Evolutionary conservation across 192 early-diverging fungal species (phyloP).

Genomic region (Phycomyces blakesleeanus): DNA sequence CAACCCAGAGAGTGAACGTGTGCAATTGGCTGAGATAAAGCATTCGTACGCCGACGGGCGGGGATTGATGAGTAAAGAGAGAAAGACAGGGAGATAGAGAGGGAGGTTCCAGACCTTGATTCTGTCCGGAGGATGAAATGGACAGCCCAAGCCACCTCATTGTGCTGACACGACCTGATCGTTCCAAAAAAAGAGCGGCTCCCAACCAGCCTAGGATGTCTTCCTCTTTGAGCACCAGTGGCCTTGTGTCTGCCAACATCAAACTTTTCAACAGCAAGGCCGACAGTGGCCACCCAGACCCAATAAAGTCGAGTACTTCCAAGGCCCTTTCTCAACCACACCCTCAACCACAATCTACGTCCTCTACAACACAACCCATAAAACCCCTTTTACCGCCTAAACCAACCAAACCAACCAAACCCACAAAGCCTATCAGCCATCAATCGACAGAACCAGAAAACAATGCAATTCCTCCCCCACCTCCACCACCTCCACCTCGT

Average conservation of each 20-base stretch:
- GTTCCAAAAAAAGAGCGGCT: not conserved
- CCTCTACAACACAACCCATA: not conserved
- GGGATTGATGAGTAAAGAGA: too few species aligned
- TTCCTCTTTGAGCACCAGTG: conserved; percentile 12
- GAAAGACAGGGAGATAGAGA: not conserved
- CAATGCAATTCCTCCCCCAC: not conserved
- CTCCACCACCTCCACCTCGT: not conserved
- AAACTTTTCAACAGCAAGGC: conserved; percentile 27
- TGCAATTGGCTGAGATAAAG: too few species aligned
- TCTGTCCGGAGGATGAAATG: not conserved
- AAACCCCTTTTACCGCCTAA: conserved; percentile 19
- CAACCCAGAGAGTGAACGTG: too few species aligned
- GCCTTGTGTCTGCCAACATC: conserved; percentile 32
- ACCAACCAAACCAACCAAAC: conserved; percentile 20
- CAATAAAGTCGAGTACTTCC: not conserved
- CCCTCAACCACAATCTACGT: not conserved
- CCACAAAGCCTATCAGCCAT: conserved; percentile 1
- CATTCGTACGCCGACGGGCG: too few species aligned
- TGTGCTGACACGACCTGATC: not conserved
- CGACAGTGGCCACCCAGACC: not conserved
- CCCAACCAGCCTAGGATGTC: conserved; percentile 13
- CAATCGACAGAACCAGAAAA: not conserved
- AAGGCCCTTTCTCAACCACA: not conserved
- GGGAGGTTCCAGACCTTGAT: not conserved
- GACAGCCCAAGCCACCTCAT: not conserved